Conservation (phyloP, 2,329 filamentous ascomycete species). For the Nemania sp. region DNA sequence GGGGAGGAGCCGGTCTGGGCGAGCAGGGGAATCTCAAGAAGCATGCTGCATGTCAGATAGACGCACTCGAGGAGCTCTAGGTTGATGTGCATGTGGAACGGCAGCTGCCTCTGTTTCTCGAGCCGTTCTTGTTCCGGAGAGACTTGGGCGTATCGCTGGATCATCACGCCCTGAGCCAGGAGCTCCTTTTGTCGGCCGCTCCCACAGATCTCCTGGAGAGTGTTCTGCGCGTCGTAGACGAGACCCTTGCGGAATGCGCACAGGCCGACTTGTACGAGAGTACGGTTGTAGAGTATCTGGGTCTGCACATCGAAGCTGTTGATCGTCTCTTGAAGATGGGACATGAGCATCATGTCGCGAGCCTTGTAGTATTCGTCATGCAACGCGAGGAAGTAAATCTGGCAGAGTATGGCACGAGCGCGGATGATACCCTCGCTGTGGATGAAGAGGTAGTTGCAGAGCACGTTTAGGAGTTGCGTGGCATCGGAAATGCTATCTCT, state of each 20-base stretch:
- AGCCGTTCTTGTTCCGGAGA: slow-evolving; percentile 97
- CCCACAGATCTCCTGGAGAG: slow-evolving; percentile 96
- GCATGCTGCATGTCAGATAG: slow-evolving; percentile 98
- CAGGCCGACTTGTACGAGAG: slow-evolving; percentile 94
- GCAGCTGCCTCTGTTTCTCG: slow-evolving; percentile 94
- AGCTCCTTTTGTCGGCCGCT: slow-evolving; percentile 98
- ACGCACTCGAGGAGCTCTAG: slow-evolving; percentile 97
- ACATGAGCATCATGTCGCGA: slow-evolving; percentile 99
- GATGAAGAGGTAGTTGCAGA: slow-evolving; percentile 94
- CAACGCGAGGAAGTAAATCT: slow-evolving; percentile 97
- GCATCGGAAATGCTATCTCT: slow-evolving; percentile 71
- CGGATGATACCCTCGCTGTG: slow-evolving; percentile 95
- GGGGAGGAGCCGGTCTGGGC: slow-evolving; percentile 96
- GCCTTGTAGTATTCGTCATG: slow-evolving; percentile 98
- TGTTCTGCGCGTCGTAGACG: slow-evolving; percentile 96
- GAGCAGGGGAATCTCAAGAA: slow-evolving; percentile 94
- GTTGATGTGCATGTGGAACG: slow-evolving; percentile 99
- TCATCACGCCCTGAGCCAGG: slow-evolving; percentile 95
- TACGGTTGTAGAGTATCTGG: slow-evolving; percentile 98
- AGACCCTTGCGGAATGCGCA: slow-evolving; percentile 97
- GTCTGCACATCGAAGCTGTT: slow-evolving; percentile 94
- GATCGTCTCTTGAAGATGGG: slow-evolving; percentile 96
- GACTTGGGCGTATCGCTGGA: slow-evolving; percentile 95
- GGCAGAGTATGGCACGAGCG: slow-evolving; percentile 95
- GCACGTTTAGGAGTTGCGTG: slow-evolving; percentile 75